Base-by-base conservation (phyloP, 768 basidiomycete genomes). In the Cyclocybe aegerita region DNA sequence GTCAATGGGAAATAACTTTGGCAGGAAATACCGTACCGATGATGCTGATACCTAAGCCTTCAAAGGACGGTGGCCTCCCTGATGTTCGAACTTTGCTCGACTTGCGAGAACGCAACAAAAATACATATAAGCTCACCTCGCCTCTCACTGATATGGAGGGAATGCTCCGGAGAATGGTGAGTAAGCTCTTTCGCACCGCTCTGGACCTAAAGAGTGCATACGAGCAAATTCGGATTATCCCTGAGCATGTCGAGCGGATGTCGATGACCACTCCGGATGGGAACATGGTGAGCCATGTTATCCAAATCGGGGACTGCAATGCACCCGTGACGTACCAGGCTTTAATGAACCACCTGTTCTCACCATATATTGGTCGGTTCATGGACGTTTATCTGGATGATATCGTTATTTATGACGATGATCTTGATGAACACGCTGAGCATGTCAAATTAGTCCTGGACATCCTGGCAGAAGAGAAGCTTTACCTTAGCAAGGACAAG, bases 351-450 rank as follows among this genome's bases (percentile, higher is more conserved):
- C 61, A 75, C 43, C 60, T 76, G 0, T 69, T 69, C 38, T 52
- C 55, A 0, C 36, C 58, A 0, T 65, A 61, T 32, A 69, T 79
- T 30, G 73, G 75, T 39, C 49, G 4, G 49, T 61, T 3, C 39
- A 67, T 74, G 55, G 68, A 76, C 43, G 60, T 78, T 1, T 74
- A 74, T 72, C 30, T 62, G 12, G 63, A 77, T 3, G 62, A 78
- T 7, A 63, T 78, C 17, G 56, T 77, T 8, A 68, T 78, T n/a
- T 77, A 67, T 56, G 78, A 74, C 0, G 43, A 74, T 9, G 57
- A 66, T 0, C 30, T 71, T 0, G 67, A 65, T 7, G 68, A 72
- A 9, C 75, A 77, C 40, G 38, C 63, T 2, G 14, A 52, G 7
- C 62, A 76, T 59, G 61, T 73, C 0, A 49, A 53, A 7, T 38